Percentiles rank a stretch among this genome's conserved stretches.
Conservation (phyloP, 208 protist genomes). For the Entamoeba nuttalli region DNA sequence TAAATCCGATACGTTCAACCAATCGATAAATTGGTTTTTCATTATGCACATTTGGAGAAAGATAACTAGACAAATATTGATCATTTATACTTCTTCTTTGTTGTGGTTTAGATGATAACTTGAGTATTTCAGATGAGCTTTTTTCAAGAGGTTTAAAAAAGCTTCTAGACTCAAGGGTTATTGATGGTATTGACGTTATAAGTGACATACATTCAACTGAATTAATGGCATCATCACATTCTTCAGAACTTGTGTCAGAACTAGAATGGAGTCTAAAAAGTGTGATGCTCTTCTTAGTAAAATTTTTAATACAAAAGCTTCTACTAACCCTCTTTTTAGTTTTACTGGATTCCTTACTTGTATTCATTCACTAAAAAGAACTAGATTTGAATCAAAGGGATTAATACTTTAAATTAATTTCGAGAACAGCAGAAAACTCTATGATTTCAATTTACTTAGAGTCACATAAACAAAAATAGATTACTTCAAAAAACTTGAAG, state of each 20-base stretch:
- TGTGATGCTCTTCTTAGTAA: neutral
- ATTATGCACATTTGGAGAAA: neutral
- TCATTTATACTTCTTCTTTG: neutral
- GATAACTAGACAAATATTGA: neutral
- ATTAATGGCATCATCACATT: neutral
- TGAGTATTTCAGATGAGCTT: neutral
- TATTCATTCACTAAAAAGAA: too few relatives aligned
- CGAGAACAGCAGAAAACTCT: too few relatives aligned
- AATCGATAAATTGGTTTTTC: neutral
- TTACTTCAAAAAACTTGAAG: too few relatives aligned
- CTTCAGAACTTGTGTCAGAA: neutral
- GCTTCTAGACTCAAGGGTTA: neutral
- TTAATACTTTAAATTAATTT: too few relatives aligned
- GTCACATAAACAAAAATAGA: too few relatives aligned
- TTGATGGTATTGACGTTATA: neutral
- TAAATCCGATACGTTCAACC: neutral
- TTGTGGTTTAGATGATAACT: neutral
- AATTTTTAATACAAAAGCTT: neutral
- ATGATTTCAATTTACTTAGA: too few relatives aligned
- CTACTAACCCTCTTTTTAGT: too few relatives aligned
- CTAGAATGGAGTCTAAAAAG: neutral
- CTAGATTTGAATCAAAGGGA: too few relatives aligned
- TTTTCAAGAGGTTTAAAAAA: neutral
- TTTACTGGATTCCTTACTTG: too few relatives aligned
- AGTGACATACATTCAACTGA: neutral